Conservation (phyloP, 2,329 filamentous ascomycete species). For the Ceratocystis alfenasii region DNA sequence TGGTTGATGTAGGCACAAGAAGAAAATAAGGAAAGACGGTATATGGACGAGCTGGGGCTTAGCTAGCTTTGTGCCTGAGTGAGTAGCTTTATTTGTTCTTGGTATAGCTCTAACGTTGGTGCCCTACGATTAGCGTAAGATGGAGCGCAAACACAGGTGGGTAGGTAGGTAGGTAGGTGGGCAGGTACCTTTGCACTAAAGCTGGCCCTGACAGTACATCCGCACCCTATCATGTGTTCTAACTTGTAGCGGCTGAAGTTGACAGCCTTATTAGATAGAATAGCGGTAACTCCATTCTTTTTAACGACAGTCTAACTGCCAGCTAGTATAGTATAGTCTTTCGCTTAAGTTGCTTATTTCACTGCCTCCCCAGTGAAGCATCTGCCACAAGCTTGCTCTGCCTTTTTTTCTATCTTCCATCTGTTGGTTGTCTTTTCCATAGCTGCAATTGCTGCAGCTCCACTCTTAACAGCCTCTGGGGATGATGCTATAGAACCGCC, state of each 20-base stretch:
- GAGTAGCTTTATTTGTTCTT: background rate
- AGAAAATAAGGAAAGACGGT: too few relatives aligned
- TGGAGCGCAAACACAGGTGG: background rate
- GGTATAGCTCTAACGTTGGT: background rate
- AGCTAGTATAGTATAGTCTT: background rate
- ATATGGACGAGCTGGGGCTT: too few relatives aligned
- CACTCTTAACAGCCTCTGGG: background rate
- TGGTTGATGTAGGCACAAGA: too few relatives aligned
- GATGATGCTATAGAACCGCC: constrained; percentile 1
- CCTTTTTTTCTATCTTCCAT: background rate
- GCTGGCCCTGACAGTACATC: too few relatives aligned
- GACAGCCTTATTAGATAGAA: too few relatives aligned
- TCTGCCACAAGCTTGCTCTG: background rate
- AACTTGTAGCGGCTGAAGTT: too few relatives aligned
- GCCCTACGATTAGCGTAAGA: background rate
- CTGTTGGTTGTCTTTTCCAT: background rate
- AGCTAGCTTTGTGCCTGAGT: too few relatives aligned
- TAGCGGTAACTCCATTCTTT: too few relatives aligned
- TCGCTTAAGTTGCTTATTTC: background rate
- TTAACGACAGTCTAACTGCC: too few relatives aligned
- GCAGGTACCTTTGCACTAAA: background rate
- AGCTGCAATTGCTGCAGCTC: constrained; percentile 3
- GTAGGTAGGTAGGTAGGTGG: background rate
- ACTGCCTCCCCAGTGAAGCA: background rate
- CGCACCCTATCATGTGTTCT: too few relatives aligned